A percentile compares a stretch with the other conserved stretches of the same genome.
Evolutionary conservation across 2,329 filamentous ascomycete species (phyloP).

Genomic region (Trichothecium roseum): DNA sequence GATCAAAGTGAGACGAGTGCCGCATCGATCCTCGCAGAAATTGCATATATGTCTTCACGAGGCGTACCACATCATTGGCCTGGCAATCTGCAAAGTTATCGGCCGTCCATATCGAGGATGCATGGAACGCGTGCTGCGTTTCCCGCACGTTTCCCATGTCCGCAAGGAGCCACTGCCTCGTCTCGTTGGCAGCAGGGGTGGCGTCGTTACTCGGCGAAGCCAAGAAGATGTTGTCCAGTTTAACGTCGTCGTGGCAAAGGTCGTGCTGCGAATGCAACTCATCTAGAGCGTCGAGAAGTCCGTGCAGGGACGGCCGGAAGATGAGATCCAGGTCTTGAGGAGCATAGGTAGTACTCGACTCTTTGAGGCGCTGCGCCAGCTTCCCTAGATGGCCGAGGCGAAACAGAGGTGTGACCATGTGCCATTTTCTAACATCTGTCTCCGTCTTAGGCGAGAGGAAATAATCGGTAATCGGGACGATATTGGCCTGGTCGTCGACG

Average conservation of each 20-base stretch:
- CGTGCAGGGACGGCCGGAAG: constrained; percentile 18
- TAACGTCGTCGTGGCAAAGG: constrained; percentile 22
- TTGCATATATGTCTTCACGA: constrained; percentile 17
- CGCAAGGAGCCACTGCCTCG: constrained; percentile 17
- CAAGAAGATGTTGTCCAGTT: constrained; percentile 20
- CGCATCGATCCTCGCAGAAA: constrained; percentile 15
- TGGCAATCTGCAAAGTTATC: constrained; percentile 19
- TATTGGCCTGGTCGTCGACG: constrained; percentile 7
- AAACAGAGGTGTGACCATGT: constrained; percentile 17
- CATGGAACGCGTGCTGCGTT: constrained; percentile 17
- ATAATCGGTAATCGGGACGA: constrained; percentile 19
- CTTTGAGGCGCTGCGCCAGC: constrained; percentile 12
- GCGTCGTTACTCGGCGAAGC: constrained; percentile 1
- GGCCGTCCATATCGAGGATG: constrained; percentile 16
- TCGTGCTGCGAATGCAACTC: constrained; percentile 13
- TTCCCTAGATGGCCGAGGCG: constrained; percentile 14
- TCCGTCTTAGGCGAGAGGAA: constrained; percentile 12
- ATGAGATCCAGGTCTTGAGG: constrained; percentile 16
- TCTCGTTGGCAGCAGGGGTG: constrained; percentile 1
- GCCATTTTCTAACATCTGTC: constrained; percentile 11
- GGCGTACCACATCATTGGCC: constrained; percentile 18
- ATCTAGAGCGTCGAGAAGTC: constrained; percentile 14
- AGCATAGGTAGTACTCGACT: constrained; percentile 6
- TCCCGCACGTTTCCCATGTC: constrained; percentile 21
- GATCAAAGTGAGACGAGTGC: constrained; percentile 13